Base-by-base conservation (phyloP, 495 filamentous ascomycete species). In the Xylaria grammica region DNA sequence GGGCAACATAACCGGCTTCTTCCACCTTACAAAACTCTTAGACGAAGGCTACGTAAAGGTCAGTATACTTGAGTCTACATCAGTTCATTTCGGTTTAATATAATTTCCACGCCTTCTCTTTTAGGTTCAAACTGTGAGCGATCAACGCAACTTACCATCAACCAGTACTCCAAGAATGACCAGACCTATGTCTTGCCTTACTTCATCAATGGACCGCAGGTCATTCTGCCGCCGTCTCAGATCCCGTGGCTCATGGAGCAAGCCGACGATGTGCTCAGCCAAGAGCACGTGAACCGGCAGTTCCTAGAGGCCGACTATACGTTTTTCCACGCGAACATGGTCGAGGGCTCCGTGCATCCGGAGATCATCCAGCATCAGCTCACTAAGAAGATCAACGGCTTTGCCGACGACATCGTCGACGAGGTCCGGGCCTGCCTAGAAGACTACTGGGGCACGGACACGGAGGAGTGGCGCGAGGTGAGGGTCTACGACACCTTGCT, bases 231-330 rank as follows among this genome's bases (percentile, higher is more conserved):
- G 1, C 67, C 65, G 5, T 65, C 72, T 1, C 65, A 76, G 22
- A 67, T 78, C n/a, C 53, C 64, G 46, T 83, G 79, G 79, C 71
- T 83, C n/a, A 45, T 79, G 5, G 71, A 75, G 26, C 79, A 83
- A 65, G 72, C 79, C 7, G 77, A 80, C 56, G 50, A 57, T 26
- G 70, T 77, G 10, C 65, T 81, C 9, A 75, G 64, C 65, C 69
- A 75, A 44, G 69, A 65, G 44, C 70, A 63, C n/a, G 75, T 78
- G 42, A 77, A 80, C 42, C 69, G 72, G 5, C 70, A 77, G 36
- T 69, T 77, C 49, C 60, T 81, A 9, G 67, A 75, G 62, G 63
- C 69, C 22, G 69, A 78, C 29, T 75, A 78, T 62, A 71, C 74
- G n/a, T 71, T 78, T 15, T 70, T 81, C 15, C 69, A 78, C 55